Evolutionary conservation across 164 flowering plant species (phyloP).

Genomic region (Buxus sempervirens): DNA sequence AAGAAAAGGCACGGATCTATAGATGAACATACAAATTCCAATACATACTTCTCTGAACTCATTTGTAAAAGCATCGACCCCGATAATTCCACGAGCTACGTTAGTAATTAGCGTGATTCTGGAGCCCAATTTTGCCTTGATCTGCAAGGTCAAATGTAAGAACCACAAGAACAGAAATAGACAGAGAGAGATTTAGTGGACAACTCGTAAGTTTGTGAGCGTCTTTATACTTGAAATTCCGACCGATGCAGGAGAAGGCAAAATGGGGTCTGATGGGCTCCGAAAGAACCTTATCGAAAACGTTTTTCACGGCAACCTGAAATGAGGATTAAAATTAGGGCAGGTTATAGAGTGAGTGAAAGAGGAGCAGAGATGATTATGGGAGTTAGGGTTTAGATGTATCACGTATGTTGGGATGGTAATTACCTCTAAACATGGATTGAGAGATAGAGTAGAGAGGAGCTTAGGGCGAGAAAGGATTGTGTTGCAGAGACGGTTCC

Average conservation of each 20-base stretch:
- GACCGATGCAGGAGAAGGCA: slow-evolving; percentile 42
- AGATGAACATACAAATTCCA: background rate
- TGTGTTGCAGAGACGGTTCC: slow-evolving; percentile 40
- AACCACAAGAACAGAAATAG: background rate
- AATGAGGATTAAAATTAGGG: slow-evolving; percentile 1
- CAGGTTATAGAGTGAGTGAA: too few species aligned
- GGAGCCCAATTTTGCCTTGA: slow-evolving; percentile 34
- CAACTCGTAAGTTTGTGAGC: slow-evolving; percentile 31
- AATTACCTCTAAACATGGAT: slow-evolving; percentile 24
- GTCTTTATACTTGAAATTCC: slow-evolving; percentile 21
- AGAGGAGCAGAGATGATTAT: background rate
- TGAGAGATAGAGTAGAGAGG: slow-evolving; percentile 53
- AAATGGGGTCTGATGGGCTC: slow-evolving; percentile 80
- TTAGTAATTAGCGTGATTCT: slow-evolving; percentile 41
- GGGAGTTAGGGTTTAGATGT: background rate
- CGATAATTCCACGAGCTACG: slow-evolving; percentile 52
- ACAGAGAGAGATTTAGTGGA: background rate
- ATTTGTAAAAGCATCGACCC: slow-evolving; percentile 42
- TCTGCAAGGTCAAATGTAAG: slow-evolving; percentile 23
- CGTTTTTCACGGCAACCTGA: slow-evolving; percentile 58
- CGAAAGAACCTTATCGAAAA: slow-evolving; percentile 51
- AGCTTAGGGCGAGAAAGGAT: slow-evolving; percentile 62
- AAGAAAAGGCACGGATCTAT: background rate
- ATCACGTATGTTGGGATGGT: background rate
- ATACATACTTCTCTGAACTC: slow-evolving; percentile 50